Evolutionary conservation across 192 early-diverging fungal genomes (phyloP).

Genomic region (Umbelopsis isabellina): DNA sequence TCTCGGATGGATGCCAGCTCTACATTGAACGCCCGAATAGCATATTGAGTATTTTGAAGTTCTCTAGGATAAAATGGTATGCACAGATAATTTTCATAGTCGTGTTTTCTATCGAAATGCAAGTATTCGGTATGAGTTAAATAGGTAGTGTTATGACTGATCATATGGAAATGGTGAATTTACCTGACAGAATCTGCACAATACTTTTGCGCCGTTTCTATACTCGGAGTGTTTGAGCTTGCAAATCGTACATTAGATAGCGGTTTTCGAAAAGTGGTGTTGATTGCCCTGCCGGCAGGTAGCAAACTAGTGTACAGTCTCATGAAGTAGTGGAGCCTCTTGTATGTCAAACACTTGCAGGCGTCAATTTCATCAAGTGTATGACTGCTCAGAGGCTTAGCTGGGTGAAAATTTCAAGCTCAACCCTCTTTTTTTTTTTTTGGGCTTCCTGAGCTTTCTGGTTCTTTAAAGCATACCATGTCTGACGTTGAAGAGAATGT

Average conservation of each 20-base stretch:
- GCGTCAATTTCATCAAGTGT: not conserved
- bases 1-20: constrained; percentile 84
- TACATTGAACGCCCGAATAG: constrained; percentile 86
- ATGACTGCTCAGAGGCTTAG: constrained; percentile 21
- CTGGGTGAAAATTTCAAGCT: not conserved
- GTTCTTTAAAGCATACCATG: not conserved
- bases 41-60: constrained; percentile 71
- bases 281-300: not conserved
- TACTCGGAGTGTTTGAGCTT: not conserved
- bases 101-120: constrained; percentile 48
- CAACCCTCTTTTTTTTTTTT: constrained; percentile 7
- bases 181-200: constrained; percentile 33
- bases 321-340: not conserved
- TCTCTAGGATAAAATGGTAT: constrained; percentile 76
- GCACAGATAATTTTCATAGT: constrained; percentile 80
- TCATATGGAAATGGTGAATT: not conserved
- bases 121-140: not conserved
- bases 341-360: not conserved
- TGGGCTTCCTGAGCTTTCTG: not conserved
- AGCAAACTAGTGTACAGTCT: not conserved
- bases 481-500: constrained; percentile 33
- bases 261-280: not conserved
- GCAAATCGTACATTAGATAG: not conserved
- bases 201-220: constrained; percentile 27
- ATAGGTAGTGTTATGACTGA: not conserved